phyloP scores from a whole-genome alignment of 2,329 filamentous ascomycete species.

The Calonectria leucothoes region DNA sequence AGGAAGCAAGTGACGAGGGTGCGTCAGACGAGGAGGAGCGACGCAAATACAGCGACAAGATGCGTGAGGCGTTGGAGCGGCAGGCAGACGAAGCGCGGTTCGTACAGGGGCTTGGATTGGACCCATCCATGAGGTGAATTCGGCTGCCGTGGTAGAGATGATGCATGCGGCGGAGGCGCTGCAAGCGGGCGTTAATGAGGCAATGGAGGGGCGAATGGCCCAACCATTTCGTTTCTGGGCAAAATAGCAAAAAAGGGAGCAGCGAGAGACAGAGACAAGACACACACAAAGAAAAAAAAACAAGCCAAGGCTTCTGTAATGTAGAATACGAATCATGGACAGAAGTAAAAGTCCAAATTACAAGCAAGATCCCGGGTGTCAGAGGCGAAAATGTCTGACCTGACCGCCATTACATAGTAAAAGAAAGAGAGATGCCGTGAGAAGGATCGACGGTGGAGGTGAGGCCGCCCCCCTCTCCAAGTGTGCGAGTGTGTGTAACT shows the following conservation, averaged over 20 bases:
- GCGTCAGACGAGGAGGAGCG: constrained; percentile 64
- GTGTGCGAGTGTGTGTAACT: background rate
- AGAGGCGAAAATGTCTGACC: constrained; percentile 7
- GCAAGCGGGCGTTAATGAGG: constrained; percentile 12
- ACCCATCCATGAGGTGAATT: constrained; percentile 7
- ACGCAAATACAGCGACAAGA: constrained; percentile 72
- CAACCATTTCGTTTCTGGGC: background rate
- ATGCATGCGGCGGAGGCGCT: constrained; percentile 14
- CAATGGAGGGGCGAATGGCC: background rate
- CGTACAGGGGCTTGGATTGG: constrained; percentile 70
- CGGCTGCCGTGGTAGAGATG: background rate
- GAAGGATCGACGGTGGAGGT: constrained; percentile 34
- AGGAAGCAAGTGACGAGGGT: constrained; percentile 58
- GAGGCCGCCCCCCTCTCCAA: constrained; percentile 12
- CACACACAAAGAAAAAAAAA: no score
- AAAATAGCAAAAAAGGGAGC: background rate
- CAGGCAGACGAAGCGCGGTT: constrained; percentile 85
- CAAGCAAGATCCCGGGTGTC: constrained; percentile 21
- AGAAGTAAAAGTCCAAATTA: background rate
- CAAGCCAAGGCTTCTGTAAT: background rate
- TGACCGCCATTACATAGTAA: constrained; percentile 10
- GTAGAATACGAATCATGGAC: constrained; percentile 1
- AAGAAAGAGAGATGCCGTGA: background rate
- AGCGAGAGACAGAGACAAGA: background rate
- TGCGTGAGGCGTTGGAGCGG: constrained; percentile 79